A percentile compares a stretch with the other conserved stretches of the same genome.
Evolutionary conservation across 2,329 filamentous ascomycete genomes (phyloP).

Genomic region (Zymoseptoria ardabiliae): DNA sequence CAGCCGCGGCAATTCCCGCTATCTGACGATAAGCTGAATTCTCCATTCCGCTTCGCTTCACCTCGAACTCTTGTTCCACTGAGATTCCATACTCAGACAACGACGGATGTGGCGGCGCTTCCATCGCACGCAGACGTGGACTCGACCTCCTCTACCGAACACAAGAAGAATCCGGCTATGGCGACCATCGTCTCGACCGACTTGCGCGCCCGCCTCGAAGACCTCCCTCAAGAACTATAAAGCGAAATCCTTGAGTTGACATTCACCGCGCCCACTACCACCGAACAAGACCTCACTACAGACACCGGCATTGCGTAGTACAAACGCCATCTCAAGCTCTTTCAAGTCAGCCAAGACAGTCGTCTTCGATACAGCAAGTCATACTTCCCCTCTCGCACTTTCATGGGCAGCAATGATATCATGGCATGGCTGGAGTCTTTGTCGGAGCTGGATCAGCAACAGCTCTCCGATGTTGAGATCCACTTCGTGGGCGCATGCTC

Average conservation of each 20-base stretch:
- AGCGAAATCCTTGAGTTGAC: neutral
- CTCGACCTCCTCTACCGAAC: neutral
- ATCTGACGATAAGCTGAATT: neutral
- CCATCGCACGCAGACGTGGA: neutral
- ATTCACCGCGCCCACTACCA: neutral
- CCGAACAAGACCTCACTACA: no score
- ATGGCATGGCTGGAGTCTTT: no score
- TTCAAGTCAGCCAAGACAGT: neutral
- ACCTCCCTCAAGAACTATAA: constrained; percentile 1
- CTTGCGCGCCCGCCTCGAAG: neutral
- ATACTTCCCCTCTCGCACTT: neutral
- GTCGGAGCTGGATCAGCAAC: no score
- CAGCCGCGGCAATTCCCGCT: neutral
- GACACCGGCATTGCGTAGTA: no score
- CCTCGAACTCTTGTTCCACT: neutral
- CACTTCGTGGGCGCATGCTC: no score
- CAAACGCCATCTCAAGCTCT: neutral
- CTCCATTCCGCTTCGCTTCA: neutral
- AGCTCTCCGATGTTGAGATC: no score
- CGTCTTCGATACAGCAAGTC: neutral
- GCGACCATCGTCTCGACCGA: neutral
- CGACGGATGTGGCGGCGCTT: neutral
- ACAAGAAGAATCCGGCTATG: neutral
- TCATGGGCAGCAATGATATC: neutral
- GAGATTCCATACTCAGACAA: neutral